phyloP scores from a whole-genome alignment of 345 rosid species.

The Fremontodendron californicum region DNA sequence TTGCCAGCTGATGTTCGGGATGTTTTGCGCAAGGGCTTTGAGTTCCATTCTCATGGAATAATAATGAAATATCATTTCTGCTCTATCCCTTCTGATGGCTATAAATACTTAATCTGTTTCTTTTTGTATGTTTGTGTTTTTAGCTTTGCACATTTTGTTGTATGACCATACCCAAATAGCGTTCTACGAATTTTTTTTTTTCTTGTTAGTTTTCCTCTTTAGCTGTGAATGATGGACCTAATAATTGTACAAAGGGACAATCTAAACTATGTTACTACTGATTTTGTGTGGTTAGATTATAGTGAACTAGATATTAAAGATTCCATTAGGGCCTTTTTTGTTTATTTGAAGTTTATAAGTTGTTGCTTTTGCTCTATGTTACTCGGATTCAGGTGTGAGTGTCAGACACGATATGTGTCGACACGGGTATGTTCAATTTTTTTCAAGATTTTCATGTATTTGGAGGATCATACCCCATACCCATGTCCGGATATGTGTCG shows the following conservation, averaged over 20 bases:
- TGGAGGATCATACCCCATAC: too few relatives aligned
- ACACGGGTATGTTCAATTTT: too few relatives aligned
- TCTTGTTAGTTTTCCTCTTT: not conserved
- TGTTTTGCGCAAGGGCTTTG: conserved; percentile 27
- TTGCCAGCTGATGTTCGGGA: conserved; percentile 27
- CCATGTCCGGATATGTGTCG: too few relatives aligned
- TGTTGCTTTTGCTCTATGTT: not conserved
- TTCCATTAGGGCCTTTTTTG: not conserved
- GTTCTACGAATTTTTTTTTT: not conserved
- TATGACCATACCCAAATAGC: not conserved
- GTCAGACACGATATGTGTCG: too few relatives aligned
- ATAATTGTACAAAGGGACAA: not conserved
- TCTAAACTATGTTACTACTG: not conserved
- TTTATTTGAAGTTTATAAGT: not conserved
- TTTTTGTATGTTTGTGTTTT: not conserved
- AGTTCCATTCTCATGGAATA: conserved; percentile 21
- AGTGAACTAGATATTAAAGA: not conserved
- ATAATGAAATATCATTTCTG: conserved; percentile 4
- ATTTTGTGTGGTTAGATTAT: not conserved
- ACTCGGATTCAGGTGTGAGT: too few relatives aligned
- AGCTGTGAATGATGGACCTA: not conserved
- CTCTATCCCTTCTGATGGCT: conserved; percentile 20
- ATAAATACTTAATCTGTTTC: not conserved
- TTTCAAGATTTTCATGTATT: too few relatives aligned
- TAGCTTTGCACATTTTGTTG: not conserved